Base-by-base conservation (phyloP, 441 rosid genomes). In the Euphorbia schlechtendalii region DNA sequence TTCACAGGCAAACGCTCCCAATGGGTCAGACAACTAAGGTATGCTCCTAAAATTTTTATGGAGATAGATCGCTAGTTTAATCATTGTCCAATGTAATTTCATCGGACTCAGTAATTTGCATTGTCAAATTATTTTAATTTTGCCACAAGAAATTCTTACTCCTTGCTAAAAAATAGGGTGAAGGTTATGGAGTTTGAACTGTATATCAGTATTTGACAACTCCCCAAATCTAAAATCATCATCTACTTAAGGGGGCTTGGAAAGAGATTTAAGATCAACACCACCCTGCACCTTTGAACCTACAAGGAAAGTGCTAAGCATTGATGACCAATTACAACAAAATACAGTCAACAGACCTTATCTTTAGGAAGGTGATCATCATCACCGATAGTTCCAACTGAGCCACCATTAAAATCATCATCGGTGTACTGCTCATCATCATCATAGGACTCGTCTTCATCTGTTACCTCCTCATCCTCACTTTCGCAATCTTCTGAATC, bases 1-100 rank as follows among this genome's bases (percentile, higher is more conserved):
- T 96, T 84, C 81, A 92, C 98, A 74, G 92, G 59, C 30, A 87
- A 72, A 73, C 91, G 88, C 67, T 90, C 90, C 93, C 86, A 86
- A 49, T 58, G 71, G 49, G 66, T 20, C 34, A 71, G 77, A 51
- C 25, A 76, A 64, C 71, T 78, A 57, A 20, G 83, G 64, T 69
- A 76, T 58, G 61, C 74, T 73, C 7, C 79, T 45, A 62, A 86
- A n/a, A n/a, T n/a, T n/a, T n/a, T n/a, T n/a, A n/a, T n/a, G n/a
- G n/a, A n/a, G n/a, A n/a, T n/a, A n/a, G n/a, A n/a, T n/a, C n/a
- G n/a, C n/a, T n/a, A n/a, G n/a, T n/a, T n/a, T n/a, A n/a, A n/a
- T n/a, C n/a, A n/a, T n/a, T n/a, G n/a, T n/a, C n/a, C n/a, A n/a
- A n/a, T n/a, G n/a, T n/a, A n/a, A n/a, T n/a, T n/a, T n/a, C n/a